Evolutionary conservation across 495 filamentous ascomycete species (phyloP), one percentile per base, ranked within the genome.

Genomic region (Opeltia flavorubescens): DNA sequence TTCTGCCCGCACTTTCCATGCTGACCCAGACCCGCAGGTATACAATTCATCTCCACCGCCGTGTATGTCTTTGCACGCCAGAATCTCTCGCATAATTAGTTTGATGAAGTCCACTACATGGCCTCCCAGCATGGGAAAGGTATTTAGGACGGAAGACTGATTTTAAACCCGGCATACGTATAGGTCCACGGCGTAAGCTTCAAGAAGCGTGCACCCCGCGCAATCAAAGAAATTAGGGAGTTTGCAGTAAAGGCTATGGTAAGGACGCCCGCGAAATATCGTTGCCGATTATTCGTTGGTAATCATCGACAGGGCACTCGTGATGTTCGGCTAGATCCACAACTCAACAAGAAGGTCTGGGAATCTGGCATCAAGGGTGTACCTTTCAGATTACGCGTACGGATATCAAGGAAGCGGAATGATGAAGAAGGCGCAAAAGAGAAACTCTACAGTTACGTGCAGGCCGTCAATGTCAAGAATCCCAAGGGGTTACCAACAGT

Each of bases 271-370:
- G 50, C 20, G 8, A 43, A 34, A 43, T 44, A 41, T 44, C 17
- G 53, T 44, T 36, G 41, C 46, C 9, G 15, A 40, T 47, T 43
- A 41, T 40, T 29, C 56, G 43, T 47, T 21, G 23, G 24, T 48
- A 20, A 27, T 30, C n/a, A 9, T n/a, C 26, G 29, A 33, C 54
- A 98, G 91, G 91, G 91, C 66, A 99, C 91, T 68, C 71, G 79
- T 62, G 91, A 99, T 66, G 91, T 99, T 73, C 91, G 91, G 56
- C 69, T 99, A 64, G 91, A 96, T 75, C 91, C 91, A 54, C 84
- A 86, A 67, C 74, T 99, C 55, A 99, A 99, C 81, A 99, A 99
- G 83, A 95, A 99, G 78, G 89, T 99, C 70, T 99, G 91, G 91
- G 93, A 99, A 70, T 76, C 83, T 63, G 91, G 91, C 67, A 80